phyloP scores from a whole-genome alignment of 148 eudicot species.

The Fagopyrum esculentum region DNA sequence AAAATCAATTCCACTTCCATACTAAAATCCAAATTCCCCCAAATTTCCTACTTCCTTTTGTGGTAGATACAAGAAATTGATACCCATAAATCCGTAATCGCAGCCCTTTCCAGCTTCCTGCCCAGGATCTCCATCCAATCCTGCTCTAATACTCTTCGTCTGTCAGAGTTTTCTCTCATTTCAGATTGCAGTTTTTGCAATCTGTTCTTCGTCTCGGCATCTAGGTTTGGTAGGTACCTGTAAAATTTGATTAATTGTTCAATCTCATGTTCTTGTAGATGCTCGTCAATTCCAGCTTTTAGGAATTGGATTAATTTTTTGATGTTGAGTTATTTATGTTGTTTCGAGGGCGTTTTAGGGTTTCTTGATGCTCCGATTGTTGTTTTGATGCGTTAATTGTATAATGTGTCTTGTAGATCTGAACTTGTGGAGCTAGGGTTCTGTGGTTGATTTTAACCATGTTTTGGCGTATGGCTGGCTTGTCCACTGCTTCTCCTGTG shows the following conservation, averaged over 20 bases:
- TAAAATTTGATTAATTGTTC: background rate
- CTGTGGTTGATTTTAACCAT: slow-evolving; percentile 29
- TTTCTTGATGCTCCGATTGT: background rate
- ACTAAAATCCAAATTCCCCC: background rate
- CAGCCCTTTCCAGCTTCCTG: background rate
- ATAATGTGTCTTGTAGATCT: slow-evolving; percentile 25
- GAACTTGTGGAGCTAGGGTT: slow-evolving; percentile 16
- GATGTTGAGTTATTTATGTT: background rate
- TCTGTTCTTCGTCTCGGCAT: background rate
- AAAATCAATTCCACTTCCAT: background rate
- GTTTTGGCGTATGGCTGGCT: slow-evolving; percentile 97
- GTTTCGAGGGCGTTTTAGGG: background rate
- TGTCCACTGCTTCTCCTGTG: slow-evolving; percentile 92
- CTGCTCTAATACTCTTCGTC: background rate
- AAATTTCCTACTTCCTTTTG: background rate
- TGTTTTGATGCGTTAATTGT: background rate
- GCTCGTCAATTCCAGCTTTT: background rate
- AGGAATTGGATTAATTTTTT: background rate
- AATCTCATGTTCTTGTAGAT: background rate
- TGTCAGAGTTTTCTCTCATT: background rate
- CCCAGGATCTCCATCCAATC: background rate
- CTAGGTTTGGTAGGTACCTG: background rate
- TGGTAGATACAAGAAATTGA: background rate
- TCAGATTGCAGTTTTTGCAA: background rate
- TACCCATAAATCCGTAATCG: background rate